phyloP scores from a whole-genome alignment of 2,329 filamentous ascomycete species.

The Claviceps spartinae region DNA sequence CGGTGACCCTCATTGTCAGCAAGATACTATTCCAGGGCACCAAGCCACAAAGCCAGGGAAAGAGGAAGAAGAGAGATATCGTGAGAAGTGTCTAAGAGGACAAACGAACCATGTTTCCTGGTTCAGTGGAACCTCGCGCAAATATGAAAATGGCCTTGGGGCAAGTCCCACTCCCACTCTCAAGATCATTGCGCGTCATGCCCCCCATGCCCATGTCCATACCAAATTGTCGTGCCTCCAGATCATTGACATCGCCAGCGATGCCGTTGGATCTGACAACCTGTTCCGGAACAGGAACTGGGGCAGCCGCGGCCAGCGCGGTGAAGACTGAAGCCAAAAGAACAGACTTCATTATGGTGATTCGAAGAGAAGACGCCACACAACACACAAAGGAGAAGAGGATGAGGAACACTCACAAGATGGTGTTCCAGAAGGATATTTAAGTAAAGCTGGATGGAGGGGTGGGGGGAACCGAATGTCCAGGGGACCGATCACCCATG shows the following conservation, averaged over 20 bases:
- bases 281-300: background rate
- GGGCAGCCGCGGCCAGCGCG: slow-evolving; percentile 7
- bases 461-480: background rate
- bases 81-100: background rate
- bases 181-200: slow-evolving; percentile 15
- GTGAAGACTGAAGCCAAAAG: slow-evolving; percentile 7
- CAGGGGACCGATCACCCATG: background rate
- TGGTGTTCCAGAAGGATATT: background rate
- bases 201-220: no score
- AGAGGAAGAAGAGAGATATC: background rate
- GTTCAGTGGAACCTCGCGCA: slow-evolving; percentile 25
- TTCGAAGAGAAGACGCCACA: background rate
- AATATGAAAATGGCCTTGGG: slow-evolving; percentile 25
- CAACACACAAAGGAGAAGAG: background rate
- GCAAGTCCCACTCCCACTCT: slow-evolving; percentile 16
- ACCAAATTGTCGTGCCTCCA: background rate
- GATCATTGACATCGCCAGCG: background rate
- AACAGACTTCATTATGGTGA: slow-evolving; percentile 5
- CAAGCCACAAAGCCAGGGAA: background rate
- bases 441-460: background rate
- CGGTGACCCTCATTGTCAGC: background rate
- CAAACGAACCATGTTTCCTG: slow-evolving; percentile 25
- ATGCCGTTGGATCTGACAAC: background rate
- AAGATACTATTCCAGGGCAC: no score
- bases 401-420: background rate